These are phyloP conservation scores for Bertia moriformis DNA, from an alignment of 2,329 filamentous ascomycete genomes.

Conservation along the genomic window DNA sequence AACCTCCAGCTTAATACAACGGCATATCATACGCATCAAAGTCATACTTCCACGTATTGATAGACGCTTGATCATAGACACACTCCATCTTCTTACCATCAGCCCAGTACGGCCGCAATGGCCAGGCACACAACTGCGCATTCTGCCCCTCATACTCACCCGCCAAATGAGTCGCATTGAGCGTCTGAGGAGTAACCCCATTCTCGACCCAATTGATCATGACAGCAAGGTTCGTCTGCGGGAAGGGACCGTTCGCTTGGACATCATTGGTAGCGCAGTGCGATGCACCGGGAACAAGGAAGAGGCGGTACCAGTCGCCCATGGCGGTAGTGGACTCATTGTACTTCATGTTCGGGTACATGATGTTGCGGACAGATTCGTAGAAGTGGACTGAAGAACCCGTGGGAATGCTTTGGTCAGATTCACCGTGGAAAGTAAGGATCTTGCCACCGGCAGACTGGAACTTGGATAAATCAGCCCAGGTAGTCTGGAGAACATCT, in stretches of 20 bases:
- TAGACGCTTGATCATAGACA: slow-evolving; percentile 18
- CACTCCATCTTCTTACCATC: slow-evolving; percentile 16
- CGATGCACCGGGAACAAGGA: slow-evolving; percentile 31
- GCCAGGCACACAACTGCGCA: slow-evolving; percentile 24
- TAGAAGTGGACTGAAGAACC: slow-evolving; percentile 30
- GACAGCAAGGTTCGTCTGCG: slow-evolving; percentile 25
- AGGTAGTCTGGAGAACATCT: slow-evolving; percentile 31
- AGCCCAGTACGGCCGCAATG: slow-evolving; percentile 22
- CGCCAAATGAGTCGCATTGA: slow-evolving; percentile 14
- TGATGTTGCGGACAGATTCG: slow-evolving; percentile 30
- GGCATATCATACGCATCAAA: slow-evolving; percentile 21
- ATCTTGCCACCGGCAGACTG: slow-evolving; percentile 29
- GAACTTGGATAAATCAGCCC: slow-evolving; percentile 30
- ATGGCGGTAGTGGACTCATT: slow-evolving; percentile 23
- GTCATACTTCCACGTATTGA: slow-evolving; percentile 22
- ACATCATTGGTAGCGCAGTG: slow-evolving; percentile 28
- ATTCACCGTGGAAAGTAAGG: slow-evolving; percentile 35
- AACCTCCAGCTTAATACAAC: slow-evolving; percentile 20
- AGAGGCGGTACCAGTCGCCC: slow-evolving; percentile 32
- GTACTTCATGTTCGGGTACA: slow-evolving; percentile 25
- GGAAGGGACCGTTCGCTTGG: slow-evolving; percentile 23
- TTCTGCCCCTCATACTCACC: slow-evolving; percentile 17
- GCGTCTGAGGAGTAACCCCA: slow-evolving; percentile 22
- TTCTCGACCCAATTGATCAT: slow-evolving; percentile 38
- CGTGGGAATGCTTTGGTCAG: slow-evolving; percentile 29